Evolutionary conservation across 2,329 filamentous ascomycete species (phyloP), one percentile per base, ranked within the genome.

Genomic region (Fonsecaea erecta): DNA sequence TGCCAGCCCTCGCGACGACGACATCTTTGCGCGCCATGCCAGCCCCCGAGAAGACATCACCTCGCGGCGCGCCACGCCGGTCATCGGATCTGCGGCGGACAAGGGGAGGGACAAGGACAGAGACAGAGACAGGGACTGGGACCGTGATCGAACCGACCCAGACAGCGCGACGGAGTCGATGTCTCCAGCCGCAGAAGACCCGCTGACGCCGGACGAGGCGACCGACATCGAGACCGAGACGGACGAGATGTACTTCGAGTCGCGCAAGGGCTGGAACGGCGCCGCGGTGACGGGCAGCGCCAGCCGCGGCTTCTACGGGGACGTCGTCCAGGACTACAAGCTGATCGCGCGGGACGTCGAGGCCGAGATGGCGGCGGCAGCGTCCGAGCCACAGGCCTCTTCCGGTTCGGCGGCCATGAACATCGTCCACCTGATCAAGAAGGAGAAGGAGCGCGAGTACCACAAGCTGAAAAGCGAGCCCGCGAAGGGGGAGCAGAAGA

Each of bases 261-360:
- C 67, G 0, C 67, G 67, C 53, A 69, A 67, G 37, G 67, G 62
- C 2, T 69, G 67, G 67, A 67, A 69, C 30, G 67, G 67, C 21
- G 32, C 52, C 9, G 67, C 67, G 7, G 59, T 52, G 16, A 26
- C 30, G 35, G 52, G 53, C 28, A 64, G 26, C 48, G 53, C 59
- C 8, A 57, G 32, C 58, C 52, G 52, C 24, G 67, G 67, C 2
- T 67, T 67, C 53, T 69, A 69, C 56, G 60, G 48, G 37, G 67
- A 61, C 43, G 64, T 68, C 32, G 40, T 56, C 24, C 62, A 60
- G 48, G 67, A 68, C 40, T 68, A 68, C 55, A 64, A 58, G 28
- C 52, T 55, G 12, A 68, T 68, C 37, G 67, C 64, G 1, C 43
- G 64, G 18, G 67, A 68, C 14, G 67, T 64, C 5, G 64, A 64